phyloP scores from a whole-genome alignment of 2,329 filamentous ascomycete genomes.

The Arthroderma sp. region DNA sequence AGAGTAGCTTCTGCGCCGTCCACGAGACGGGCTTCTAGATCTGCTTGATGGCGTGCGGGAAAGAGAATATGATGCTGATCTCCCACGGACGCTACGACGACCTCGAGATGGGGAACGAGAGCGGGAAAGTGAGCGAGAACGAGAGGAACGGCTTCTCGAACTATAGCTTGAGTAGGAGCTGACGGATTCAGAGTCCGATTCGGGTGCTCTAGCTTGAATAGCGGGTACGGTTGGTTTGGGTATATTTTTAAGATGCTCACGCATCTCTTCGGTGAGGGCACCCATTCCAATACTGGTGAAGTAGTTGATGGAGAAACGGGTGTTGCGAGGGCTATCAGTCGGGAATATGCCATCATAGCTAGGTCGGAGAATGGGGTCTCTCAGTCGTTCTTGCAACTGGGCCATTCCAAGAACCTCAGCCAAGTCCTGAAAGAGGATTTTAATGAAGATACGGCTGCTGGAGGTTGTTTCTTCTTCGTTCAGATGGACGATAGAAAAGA shows the following conservation, averaged over 20 bases:
- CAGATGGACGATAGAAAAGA: slow-evolving; percentile 69
- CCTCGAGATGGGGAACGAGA: slow-evolving; percentile 35
- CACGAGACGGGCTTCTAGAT: slow-evolving; percentile 22
- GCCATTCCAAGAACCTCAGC: slow-evolving; percentile 75
- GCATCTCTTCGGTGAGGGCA: slow-evolving; percentile 85
- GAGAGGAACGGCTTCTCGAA: slow-evolving; percentile 44
- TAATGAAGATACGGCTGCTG: slow-evolving; percentile 94
- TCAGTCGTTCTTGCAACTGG: slow-evolving; percentile 62
- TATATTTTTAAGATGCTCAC: slow-evolving; percentile 77
- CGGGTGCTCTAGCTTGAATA: slow-evolving; percentile 41
- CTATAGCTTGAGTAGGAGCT: slow-evolving; percentile 64
- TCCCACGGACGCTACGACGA: slow-evolving; percentile 14
- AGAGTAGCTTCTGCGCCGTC: slow-evolving; percentile 22
- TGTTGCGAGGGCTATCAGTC: slow-evolving; percentile 74
- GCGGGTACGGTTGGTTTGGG: slow-evolving; percentile 71
- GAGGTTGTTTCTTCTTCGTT: slow-evolving; percentile 97
- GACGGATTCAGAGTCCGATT: slow-evolving; percentile 55
- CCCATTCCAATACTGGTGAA: slow-evolving; percentile 98
- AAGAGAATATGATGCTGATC: slow-evolving; percentile 9
- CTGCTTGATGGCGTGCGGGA: slow-evolving; percentile 23
- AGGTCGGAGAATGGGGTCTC: slow-evolving; percentile 64
- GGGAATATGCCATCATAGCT: slow-evolving; percentile 82
- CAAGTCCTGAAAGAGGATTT: slow-evolving; percentile 91
- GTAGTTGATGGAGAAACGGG: slow-evolving; percentile 97
- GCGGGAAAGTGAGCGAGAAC: slow-evolving; percentile 33